Conservation (phyloP, 805 yeast genomes). For the Myxozyma geophila region DNA sequence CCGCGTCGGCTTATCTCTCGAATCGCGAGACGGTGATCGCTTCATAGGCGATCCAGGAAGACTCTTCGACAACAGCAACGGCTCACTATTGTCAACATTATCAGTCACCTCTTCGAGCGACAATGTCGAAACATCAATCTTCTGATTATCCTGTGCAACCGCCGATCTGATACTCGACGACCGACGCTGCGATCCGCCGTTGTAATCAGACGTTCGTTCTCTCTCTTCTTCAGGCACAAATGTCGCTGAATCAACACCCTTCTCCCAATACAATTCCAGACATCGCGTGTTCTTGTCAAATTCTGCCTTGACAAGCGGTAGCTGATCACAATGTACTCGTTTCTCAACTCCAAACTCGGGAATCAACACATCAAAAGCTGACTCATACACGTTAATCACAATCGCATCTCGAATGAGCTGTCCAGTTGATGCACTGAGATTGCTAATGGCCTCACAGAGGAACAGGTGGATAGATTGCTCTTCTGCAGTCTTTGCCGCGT, state of each 20-base stretch:
- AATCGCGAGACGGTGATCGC: slow-evolving; percentile 29
- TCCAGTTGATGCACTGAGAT: slow-evolving; percentile 71
- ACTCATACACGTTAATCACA: slow-evolving; percentile 90
- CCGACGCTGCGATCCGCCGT: slow-evolving; percentile 76
- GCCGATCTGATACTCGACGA: slow-evolving; percentile 72
- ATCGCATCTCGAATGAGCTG: slow-evolving; percentile 84
- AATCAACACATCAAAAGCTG: slow-evolving; percentile 89
- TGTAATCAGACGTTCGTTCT: slow-evolving; percentile 55
- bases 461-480: slow-evolving; percentile 90
- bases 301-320: slow-evolving; percentile 91
- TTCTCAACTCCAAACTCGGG: slow-evolving; percentile 96
- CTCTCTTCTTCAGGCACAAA: slow-evolving; percentile 89
- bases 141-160: slow-evolving; percentile 50
- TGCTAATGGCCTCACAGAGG: slow-evolving; percentile 81
- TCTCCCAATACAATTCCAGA: slow-evolving; percentile 89
- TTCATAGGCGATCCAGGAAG: slow-evolving; percentile 43
- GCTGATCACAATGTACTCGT: slow-evolving; percentile 95
- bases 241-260: slow-evolving; percentile 88
- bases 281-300: slow-evolving; percentile 70
- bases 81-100: slow-evolving; percentile 3
- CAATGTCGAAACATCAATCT: slow-evolving; percentile 20
- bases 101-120: slow-evolving; percentile 6
- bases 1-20: slow-evolving; percentile 37
- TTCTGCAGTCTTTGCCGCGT: slow-evolving; percentile 90
- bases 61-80: slow-evolving; percentile 39